Evolutionary conservation across 1,139 yeast species (phyloP).

Genomic region (Saccharomyces pastorianus): DNA sequence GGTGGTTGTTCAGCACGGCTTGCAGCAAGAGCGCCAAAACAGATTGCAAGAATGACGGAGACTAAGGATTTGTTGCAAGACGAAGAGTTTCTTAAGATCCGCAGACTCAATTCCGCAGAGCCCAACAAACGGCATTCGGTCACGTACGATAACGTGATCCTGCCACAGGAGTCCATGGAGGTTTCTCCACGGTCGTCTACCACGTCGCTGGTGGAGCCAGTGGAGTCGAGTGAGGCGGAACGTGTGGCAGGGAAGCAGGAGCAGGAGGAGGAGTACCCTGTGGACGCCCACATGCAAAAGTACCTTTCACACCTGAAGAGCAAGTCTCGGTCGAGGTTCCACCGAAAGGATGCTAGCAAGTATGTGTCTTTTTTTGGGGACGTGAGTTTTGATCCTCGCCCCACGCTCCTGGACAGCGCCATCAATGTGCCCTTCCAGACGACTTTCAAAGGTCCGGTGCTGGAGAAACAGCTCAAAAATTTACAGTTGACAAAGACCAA

Average conservation of each 20-base stretch:
- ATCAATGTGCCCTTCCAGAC: slow-evolving; percentile 10
- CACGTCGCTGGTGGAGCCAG: background rate
- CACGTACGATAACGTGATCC: slow-evolving; percentile 6
- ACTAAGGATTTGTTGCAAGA: slow-evolving; percentile 16
- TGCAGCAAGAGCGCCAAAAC: background rate
- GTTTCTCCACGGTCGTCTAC: slow-evolving; percentile 1
- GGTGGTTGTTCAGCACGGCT: background rate
- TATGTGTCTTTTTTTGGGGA: slow-evolving; percentile 14
- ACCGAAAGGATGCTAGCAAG: slow-evolving; percentile 5
- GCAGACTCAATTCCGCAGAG: slow-evolving; percentile 18
- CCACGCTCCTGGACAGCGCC: slow-evolving; percentile 11
- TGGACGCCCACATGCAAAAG: slow-evolving; percentile 2
- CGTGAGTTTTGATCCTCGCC: slow-evolving; percentile 14
- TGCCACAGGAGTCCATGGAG: background rate
- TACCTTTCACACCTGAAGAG: slow-evolving; percentile 1
- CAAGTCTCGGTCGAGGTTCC: background rate
- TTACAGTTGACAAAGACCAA: slow-evolving; percentile 8
- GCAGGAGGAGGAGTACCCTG: background rate
- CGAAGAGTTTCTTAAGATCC: slow-evolving; percentile 22
- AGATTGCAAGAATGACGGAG: slow-evolving; percentile 9
- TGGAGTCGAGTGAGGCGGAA: background rate
- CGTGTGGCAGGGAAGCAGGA: background rate
- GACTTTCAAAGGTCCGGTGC: slow-evolving; percentile 10
- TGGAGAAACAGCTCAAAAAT: slow-evolving; percentile 11
- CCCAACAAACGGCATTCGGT: slow-evolving; percentile 11